Percentiles rank a stretch among this genome's conserved stretches.
Conservation (phyloP, 345 rosid species). For the Syzygium aromaticum region DNA sequence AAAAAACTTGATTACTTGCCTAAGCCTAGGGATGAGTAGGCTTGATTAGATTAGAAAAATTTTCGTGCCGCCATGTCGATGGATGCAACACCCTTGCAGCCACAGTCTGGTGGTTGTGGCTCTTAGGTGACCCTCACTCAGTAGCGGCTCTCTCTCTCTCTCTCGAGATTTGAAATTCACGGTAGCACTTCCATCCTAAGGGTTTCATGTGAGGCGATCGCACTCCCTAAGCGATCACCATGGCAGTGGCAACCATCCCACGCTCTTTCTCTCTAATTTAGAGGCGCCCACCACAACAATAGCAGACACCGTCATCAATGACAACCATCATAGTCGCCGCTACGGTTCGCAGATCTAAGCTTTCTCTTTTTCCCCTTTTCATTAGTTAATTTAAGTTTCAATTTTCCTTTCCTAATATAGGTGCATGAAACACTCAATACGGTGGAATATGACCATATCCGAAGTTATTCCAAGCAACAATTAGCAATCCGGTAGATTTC, state of each 20-base stretch:
- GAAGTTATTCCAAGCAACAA: neutral
- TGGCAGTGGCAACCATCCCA: neutral
- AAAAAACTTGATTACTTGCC: neutral
- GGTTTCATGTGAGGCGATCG: neutral
- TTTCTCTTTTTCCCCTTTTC: no score
- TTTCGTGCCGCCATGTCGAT: neutral
- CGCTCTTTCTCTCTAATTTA: neutral
- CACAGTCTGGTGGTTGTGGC: neutral
- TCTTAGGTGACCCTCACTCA: neutral
- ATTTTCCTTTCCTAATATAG: neutral
- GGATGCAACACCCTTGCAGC: neutral
- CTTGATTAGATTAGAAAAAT: neutral
- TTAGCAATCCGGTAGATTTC: neutral
- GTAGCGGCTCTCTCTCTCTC: neutral
- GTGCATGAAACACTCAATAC: neutral
- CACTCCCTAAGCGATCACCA: neutral
- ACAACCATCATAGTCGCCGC: neutral
- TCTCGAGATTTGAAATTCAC: neutral
- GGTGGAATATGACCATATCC: neutral
- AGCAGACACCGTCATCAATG: neutral
- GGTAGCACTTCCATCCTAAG: neutral
- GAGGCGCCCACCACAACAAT: neutral
- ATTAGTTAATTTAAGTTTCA: neutral
- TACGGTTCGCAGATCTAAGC: neutral
- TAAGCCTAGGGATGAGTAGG: neutral